Evolutionary conservation across 2,329 filamentous ascomycete species (phyloP).

Genomic region (Scedosporium apiospermum): DNA sequence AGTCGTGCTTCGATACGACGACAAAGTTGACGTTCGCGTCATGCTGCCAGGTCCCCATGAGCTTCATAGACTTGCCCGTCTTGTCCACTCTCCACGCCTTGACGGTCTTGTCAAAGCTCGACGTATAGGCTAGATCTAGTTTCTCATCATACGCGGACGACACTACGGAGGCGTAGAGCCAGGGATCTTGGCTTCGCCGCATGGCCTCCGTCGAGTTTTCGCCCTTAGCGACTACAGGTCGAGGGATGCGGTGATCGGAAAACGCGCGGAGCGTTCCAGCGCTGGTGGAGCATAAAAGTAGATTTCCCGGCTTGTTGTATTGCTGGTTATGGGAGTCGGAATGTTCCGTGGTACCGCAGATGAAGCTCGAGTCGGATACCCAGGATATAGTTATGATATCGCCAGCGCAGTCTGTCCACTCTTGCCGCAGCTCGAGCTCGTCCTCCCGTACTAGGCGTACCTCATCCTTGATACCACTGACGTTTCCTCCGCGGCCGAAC

Average conservation of each 20-base stretch:
- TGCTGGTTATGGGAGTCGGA: conserved; percentile 55
- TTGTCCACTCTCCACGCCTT: conserved; percentile 44
- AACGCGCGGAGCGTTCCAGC: conserved; percentile 37
- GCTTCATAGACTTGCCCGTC: conserved; percentile 29
- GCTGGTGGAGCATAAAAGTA: conserved; percentile 42
- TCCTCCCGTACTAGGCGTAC: conserved; percentile 41
- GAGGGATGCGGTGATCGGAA: conserved; percentile 46
- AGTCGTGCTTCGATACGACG: conserved; percentile 36
- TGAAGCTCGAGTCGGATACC: conserved; percentile 41
- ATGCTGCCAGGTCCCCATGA: conserved; percentile 42
- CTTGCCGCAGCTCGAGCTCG: conserved; percentile 34
- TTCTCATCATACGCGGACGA: conserved; percentile 45
- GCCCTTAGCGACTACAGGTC: conserved; percentile 41
- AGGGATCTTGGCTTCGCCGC: conserved; percentile 49
- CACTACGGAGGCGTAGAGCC: conserved; percentile 56
- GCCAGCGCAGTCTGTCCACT: conserved; percentile 53
- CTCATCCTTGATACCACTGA: conserved; percentile 34
- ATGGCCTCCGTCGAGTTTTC: conserved; percentile 48
- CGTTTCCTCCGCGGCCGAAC: conserved; percentile 29
- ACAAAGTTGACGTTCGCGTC: conserved; percentile 55
- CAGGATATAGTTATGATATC: conserved; percentile 51
- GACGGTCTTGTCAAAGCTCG: conserved; percentile 52
- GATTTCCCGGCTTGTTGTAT: conserved; percentile 56
- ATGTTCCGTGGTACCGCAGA: conserved; percentile 55
- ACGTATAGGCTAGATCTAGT: conserved; percentile 42